A percentile compares a stretch with the other conserved stretches of the same genome.
phyloP scores from a whole-genome alignment of 805 yeast species.

The Cephaloascus fragrans region DNA sequence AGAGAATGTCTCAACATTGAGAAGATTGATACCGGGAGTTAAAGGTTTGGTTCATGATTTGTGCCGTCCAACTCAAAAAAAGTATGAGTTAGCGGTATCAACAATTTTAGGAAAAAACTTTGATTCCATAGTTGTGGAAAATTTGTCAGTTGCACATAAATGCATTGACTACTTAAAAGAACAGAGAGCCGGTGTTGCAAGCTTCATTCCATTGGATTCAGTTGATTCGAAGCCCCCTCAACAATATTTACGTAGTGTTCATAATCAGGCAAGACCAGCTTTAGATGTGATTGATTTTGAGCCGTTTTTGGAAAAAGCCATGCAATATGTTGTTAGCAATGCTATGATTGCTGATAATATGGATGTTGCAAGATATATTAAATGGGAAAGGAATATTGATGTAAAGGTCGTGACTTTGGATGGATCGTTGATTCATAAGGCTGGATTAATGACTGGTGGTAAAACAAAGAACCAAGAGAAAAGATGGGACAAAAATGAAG shows the following conservation, averaged over 20 bases:
- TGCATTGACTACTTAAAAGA: conserved; percentile 76
- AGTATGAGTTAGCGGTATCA: conserved; percentile 64
- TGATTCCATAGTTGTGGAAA: conserved; percentile 81
- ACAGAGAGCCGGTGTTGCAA: conserved; percentile 75
- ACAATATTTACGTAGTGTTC: conserved; percentile 42
- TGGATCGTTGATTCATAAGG: conserved; percentile 76
- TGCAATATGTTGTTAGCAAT: conserved; percentile 71
- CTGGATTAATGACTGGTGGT: conserved; percentile 94
- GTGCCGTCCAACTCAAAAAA: conserved; percentile 65
- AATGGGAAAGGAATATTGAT: conserved; percentile 52
- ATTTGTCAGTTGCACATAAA: conserved; percentile 53
- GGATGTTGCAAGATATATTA: conserved; percentile 56
- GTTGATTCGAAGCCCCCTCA: conserved; percentile 49
- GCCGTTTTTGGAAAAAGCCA: conserved; percentile 59
- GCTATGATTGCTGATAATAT: conserved; percentile 70
- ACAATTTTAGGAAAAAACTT: conserved; percentile 70
- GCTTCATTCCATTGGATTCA: conserved; percentile 83
- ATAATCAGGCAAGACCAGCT: conserved; percentile 50
- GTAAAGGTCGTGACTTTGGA: conserved; percentile 71
- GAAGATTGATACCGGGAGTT: conserved; percentile 76
- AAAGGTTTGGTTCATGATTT: conserved; percentile 73
- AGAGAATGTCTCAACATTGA: conserved; percentile 63
- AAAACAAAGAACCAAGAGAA: conserved; percentile 33
- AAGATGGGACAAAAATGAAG: conserved; percentile 70
- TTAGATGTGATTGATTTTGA: conserved; percentile 70